Base-by-base conservation (phyloP, 2,329 filamentous ascomycete species). In the Aureobasidium uvarum region DNA sequence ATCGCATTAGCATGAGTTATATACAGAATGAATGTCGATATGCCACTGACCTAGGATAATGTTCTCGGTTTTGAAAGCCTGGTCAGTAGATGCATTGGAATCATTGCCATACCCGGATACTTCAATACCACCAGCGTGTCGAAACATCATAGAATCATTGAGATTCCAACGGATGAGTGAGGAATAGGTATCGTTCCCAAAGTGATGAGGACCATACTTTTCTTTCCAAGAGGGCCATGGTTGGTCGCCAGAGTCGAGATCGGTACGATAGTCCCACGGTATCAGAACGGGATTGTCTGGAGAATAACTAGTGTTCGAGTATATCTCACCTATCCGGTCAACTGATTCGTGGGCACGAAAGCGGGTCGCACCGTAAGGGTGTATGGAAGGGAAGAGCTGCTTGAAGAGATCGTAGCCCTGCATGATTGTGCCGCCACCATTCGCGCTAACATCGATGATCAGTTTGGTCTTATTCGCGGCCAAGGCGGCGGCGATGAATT, bases 341-440 rank as follows among this genome's bases (percentile, higher is more conserved):
- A 83, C 76, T 20, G 69, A 68, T 64, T 84, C 80, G 48, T 81
- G 76, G 2, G 83, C 79, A 16, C 84, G 78, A 72, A 84, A 78
- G 31, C 84, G 81, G 66, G 79, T 79, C 3, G 78, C 80, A 5
- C 81, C 81, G 65, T 82, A 84, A 3, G 80, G 79, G 3, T 79
- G 74, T 10, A 81, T 75, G 16, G 78, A 74, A 0, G 84, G 84
- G 75, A 84, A 83, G 0, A 86, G 77, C 72, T 81, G 75, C 62
- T 84, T 83, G 76, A 88, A 87, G 31, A 89, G 78, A 70, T 87
- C 85, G 69, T 85, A 86, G 20, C 84, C 86, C 18, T 83, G 80
- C 8, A 86, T 72, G 54, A 88, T 82, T 18, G 79, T 80, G 33
- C 86, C 86, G 46, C 86, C 86, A 2, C 81, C 82, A 68, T 88